Percentiles rank a stretch among this genome's conserved stretches.
Evolutionary conservation across 345 rosid species (phyloP).

Genomic region (Ailanthus altissimus): DNA sequence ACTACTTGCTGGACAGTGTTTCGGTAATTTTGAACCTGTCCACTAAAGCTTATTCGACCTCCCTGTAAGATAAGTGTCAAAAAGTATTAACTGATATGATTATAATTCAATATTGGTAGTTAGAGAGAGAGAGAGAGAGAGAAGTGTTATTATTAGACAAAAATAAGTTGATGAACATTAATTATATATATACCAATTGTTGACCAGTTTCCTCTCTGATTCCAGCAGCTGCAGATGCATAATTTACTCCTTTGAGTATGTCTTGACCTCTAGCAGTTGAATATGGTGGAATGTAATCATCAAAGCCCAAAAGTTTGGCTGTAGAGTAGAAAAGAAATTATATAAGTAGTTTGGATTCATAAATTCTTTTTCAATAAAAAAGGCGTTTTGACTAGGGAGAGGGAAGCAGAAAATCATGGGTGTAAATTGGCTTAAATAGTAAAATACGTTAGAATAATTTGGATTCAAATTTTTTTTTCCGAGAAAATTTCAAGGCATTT

Average conservation of each 20-base stretch:
- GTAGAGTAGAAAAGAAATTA: not conserved
- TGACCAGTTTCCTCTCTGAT: conserved; percentile 81
- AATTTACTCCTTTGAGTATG: conserved; percentile 71
- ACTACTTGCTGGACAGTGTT: conserved; percentile 61
- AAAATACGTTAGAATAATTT: too few relatives aligned
- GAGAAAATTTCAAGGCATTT: not conserved
- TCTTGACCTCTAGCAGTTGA: conserved; percentile 48
- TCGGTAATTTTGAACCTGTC: conserved; percentile 71
- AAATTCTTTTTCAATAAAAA: not conserved
- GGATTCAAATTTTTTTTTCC: not conserved
- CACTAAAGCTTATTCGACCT: conserved; percentile 63
- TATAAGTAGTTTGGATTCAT: not conserved
- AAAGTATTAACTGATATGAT: not conserved
- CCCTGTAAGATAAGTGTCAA: conserved; percentile 44
- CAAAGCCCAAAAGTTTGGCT: conserved; percentile 52
- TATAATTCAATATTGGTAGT: not conserved
- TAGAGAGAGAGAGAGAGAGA: not conserved
- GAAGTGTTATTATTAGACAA: not conserved
- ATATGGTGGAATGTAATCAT: conserved; percentile 55
- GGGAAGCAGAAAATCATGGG: not conserved
- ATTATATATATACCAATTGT: conserved; percentile 52
- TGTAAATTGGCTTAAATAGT: too few relatives aligned
- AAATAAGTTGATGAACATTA: too few relatives aligned
- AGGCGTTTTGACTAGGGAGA: not conserved
- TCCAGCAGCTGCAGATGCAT: conserved; percentile 89